Evolutionary conservation across 2,329 filamentous ascomycete species (phyloP).

Genomic region (Calonectria leucothoes): DNA sequence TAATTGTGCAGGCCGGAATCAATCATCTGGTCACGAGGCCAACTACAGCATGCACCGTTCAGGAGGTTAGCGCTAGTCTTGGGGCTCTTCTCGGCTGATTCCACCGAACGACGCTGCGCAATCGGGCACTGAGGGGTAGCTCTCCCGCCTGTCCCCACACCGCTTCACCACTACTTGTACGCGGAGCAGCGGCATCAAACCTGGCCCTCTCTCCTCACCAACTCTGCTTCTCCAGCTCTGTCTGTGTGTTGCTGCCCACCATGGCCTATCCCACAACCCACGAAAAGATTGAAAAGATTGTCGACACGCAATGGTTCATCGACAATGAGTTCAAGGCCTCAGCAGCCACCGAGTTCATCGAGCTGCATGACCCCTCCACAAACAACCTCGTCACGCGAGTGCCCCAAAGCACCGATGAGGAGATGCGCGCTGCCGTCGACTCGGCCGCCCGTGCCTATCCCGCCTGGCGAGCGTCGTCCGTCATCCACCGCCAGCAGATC

Average conservation of each 20-base stretch:
- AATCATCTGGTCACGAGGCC: not conserved
- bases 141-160: not conserved
- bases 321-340: slow-evolving; percentile 78
- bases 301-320: slow-evolving; percentile 78
- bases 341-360: slow-evolving; percentile 74
- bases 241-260: slow-evolving; percentile 15
- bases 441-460: slow-evolving; percentile 78
- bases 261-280: slow-evolving; percentile 39
- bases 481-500: slow-evolving; percentile 77
- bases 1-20: not conserved
- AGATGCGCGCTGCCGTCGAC: slow-evolving; percentile 75
- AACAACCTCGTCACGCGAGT: slow-evolving; percentile 82
- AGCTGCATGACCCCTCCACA: slow-evolving; percentile 81
- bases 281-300: slow-evolving; percentile 29
- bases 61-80: not conserved
- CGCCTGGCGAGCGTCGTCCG: slow-evolving; percentile 72
- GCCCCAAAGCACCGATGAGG: slow-evolving; percentile 78
- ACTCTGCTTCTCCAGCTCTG: not conserved
- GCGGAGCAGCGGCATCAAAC: not conserved
- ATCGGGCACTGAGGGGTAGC: slow-evolving; percentile 8
- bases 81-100: not conserved
- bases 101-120: not conserved
- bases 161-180: slow-evolving; percentile 3
- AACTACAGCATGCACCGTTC: not conserved
- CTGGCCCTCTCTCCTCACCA: not conserved